These are phyloP conservation scores for Chenopodium formosanum DNA, from an alignment of 148 eudicot genomes.

Conservation along the genomic window DNA sequence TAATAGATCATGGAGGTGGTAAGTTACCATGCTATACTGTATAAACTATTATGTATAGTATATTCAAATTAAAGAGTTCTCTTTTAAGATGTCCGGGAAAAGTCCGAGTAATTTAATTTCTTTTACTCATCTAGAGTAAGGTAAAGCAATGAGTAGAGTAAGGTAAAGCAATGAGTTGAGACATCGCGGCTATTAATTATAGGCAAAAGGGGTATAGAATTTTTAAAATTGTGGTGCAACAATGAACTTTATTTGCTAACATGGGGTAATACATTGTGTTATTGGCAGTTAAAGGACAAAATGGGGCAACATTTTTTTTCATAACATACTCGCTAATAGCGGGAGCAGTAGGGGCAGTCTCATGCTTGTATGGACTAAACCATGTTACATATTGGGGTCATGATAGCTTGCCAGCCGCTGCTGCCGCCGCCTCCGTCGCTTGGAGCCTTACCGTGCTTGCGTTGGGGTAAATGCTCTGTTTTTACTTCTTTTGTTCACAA, in stretches of 20 bases:
- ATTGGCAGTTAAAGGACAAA: constrained; percentile 27
- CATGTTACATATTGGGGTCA: constrained; percentile 32
- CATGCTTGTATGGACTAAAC: constrained; percentile 39
- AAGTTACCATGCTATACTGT: neutral
- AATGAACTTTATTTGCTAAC: neutral
- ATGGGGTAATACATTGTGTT: neutral
- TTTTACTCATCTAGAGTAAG: too few relatives aligned
- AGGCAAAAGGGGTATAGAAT: too few relatives aligned
- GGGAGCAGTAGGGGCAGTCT: constrained; percentile 36
- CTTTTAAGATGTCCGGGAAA: too few relatives aligned
- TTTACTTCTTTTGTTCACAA: neutral
- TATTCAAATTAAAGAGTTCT: too few relatives aligned
- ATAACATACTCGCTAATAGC: constrained; percentile 35
- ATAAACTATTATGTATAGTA: too few relatives aligned
- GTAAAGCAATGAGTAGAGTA: too few relatives aligned
- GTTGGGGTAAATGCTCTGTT: constrained; percentile 24
- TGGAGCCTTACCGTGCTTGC: constrained; percentile 46
- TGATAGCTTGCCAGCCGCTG: constrained; percentile 38
- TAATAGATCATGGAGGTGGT: constrained; percentile 33
- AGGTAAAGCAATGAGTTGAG: too few relatives aligned
- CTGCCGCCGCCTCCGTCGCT: constrained; percentile 33
- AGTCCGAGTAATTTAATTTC: too few relatives aligned
- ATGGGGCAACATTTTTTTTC: constrained; percentile 27
- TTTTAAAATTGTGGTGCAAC: too few relatives aligned
- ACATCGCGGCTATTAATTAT: too few relatives aligned